phyloP scores from a whole-genome alignment of 2,329 filamentous ascomycete genomes.

The Leptographium procerum region DNA sequence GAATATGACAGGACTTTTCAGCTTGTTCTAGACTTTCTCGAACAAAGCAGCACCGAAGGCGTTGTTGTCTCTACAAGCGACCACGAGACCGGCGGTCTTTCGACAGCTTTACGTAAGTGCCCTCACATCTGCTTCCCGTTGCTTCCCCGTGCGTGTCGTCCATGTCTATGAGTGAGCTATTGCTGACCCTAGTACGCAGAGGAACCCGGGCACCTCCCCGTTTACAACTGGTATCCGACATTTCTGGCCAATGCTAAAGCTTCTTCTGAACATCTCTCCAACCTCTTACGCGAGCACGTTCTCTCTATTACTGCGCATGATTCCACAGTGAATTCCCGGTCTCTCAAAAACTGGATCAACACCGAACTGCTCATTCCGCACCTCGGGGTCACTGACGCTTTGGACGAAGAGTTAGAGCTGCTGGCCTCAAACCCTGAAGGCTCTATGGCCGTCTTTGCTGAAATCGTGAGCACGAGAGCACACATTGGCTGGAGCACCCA shows the following conservation, averaged over 20 bases:
- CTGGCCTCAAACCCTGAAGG: conserved; percentile 48
- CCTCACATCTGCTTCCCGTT: background rate
- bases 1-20: conserved; percentile 85
- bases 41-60: conserved; percentile 59
- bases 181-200: conserved; percentile 26
- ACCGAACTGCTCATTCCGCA: conserved; percentile 54
- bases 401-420: conserved; percentile 55
- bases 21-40: conserved; percentile 73
- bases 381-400: conserved; percentile 67
- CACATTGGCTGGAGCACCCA: conserved; percentile 92
- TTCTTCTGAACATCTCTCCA: conserved; percentile 60
- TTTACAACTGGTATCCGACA: conserved; percentile 68
- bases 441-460: conserved; percentile 54
- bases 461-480: conserved; percentile 77
- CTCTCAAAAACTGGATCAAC: conserved; percentile 53
- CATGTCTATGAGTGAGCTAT: background rate
- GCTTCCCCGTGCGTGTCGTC: background rate
- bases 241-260: conserved; percentile 68
- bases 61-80: conserved; percentile 86
- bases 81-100: conserved; percentile 88
- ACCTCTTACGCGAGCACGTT: conserved; percentile 51
- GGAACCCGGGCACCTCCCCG: conserved; percentile 38
- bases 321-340: conserved; percentile 7
- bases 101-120: conserved; percentile 61
- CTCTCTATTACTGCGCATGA: conserved; percentile 16